phyloP scores from a whole-genome alignment of 192 early-diverging fungal genomes.

The Linnemannia zychae region DNA sequence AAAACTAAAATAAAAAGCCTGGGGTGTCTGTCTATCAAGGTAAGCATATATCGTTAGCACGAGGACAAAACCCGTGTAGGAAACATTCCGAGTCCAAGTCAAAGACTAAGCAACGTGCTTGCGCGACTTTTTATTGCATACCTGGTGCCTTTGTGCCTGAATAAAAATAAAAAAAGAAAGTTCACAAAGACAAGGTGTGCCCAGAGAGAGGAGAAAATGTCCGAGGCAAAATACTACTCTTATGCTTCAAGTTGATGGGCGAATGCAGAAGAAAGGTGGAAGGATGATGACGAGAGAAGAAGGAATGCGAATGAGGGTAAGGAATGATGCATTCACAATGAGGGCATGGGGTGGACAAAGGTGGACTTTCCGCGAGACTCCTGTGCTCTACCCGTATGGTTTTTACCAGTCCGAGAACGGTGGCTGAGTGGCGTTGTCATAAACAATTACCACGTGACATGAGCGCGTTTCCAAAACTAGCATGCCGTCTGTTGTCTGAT shows the following conservation, averaged over 20 bases:
- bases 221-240: not conserved
- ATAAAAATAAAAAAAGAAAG: not conserved
- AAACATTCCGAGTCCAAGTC: not conserved
- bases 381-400: conserved; percentile 1
- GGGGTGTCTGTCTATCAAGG: not conserved
- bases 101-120: not conserved
- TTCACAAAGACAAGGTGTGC: not conserved
- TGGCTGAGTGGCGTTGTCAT: not conserved
- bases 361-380: not conserved
- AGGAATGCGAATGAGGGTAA: not conserved
- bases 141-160: not conserved
- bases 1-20: not conserved
- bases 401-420: conserved; percentile 2
- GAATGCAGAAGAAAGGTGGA: not conserved
- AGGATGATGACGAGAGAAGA: not conserved
- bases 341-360: not conserved
- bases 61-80: not conserved
- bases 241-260: not conserved
- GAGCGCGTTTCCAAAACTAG: not conserved
- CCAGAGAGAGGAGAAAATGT: not conserved
- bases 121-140: not conserved
- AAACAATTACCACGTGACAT: not conserved
- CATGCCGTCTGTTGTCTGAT: not conserved
- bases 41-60: not conserved
- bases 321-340: not conserved